Evolutionary conservation across 495 filamentous ascomycete genomes (phyloP).

Genomic region (Tuber brumale): DNA sequence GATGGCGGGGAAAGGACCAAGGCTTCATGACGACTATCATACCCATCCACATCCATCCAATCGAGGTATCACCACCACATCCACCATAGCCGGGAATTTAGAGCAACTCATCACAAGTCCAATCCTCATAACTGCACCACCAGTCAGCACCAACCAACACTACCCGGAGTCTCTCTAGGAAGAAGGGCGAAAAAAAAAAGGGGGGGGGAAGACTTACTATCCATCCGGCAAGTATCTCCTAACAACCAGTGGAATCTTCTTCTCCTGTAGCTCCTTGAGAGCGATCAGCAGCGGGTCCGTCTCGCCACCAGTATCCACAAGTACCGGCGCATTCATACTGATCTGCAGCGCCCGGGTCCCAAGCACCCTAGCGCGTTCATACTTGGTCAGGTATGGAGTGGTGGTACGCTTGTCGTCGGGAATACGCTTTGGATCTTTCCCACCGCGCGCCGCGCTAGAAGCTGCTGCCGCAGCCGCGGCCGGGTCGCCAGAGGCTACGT

Average conservation of each 20-base stretch:
- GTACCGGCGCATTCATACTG: constrained; percentile 95
- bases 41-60: neutral
- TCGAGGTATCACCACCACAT: neutral
- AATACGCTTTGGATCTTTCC: constrained; percentile 80
- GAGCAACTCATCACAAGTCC: constrained; percentile 88
- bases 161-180: constrained; percentile 1
- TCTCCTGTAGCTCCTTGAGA: constrained; percentile 91
- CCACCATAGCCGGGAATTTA: constrained; percentile 15
- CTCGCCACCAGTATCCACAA: constrained; percentile 94
- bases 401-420: constrained; percentile 80
- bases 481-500: constrained; percentile 69
- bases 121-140: constrained; percentile 81
- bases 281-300: constrained; percentile 97
- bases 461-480: constrained; percentile 57
- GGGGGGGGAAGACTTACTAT: constrained; percentile 59
- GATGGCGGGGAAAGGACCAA: neutral
- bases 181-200: neutral
- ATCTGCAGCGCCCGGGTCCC: constrained; percentile 93
- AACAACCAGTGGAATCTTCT: constrained; percentile 95
- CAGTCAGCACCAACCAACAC: constrained; percentile 11
- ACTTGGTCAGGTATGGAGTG: constrained; percentile 99
- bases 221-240: constrained; percentile 93
- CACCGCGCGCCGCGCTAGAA: constrained; percentile 46
- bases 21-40: neutral
- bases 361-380: constrained; percentile 86